phyloP scores from a whole-genome alignment of 129 eudicot genomes.

The Saposhnikovia divaricata region DNA sequence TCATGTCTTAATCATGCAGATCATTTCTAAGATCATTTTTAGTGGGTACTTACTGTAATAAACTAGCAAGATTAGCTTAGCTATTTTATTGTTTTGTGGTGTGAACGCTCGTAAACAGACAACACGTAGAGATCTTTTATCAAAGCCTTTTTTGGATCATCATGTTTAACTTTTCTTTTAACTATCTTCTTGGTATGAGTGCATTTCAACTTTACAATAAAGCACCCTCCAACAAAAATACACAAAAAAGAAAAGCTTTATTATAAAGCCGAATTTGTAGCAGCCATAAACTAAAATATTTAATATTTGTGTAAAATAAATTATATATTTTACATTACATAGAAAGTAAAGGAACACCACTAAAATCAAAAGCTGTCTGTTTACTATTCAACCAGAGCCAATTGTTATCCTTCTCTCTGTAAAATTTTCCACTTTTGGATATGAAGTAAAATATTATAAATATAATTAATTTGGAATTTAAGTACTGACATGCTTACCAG shows the following conservation, averaged over 20 bases:
- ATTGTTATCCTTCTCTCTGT: background rate
- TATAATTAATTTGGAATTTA: too few species aligned
- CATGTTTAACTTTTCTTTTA: constrained; percentile 8
- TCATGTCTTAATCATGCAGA: background rate
- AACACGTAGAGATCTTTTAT: background rate
- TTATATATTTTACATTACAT: too few species aligned
- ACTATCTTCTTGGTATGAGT: constrained; percentile 10
- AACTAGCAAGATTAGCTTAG: background rate
- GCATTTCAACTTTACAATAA: constrained; percentile 4
- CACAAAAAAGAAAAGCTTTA: background rate
- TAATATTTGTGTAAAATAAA: too few species aligned
- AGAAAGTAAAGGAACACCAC: background rate
- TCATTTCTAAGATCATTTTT: background rate
- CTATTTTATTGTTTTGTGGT: background rate
- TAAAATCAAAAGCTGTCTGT: constrained; percentile 2
- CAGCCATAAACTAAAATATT: background rate
- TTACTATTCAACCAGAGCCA: background rate
- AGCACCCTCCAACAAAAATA: background rate
- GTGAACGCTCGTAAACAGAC: constrained; percentile 1
- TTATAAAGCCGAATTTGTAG: background rate
- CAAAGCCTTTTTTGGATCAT: constrained; percentile 2
- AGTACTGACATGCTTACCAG: too few species aligned
- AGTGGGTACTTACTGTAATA: background rate
- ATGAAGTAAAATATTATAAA: background rate
- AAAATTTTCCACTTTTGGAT: background rate